Base-by-base conservation (phyloP, 495 filamentous ascomycete genomes). In the Penicillium soppii region DNA sequence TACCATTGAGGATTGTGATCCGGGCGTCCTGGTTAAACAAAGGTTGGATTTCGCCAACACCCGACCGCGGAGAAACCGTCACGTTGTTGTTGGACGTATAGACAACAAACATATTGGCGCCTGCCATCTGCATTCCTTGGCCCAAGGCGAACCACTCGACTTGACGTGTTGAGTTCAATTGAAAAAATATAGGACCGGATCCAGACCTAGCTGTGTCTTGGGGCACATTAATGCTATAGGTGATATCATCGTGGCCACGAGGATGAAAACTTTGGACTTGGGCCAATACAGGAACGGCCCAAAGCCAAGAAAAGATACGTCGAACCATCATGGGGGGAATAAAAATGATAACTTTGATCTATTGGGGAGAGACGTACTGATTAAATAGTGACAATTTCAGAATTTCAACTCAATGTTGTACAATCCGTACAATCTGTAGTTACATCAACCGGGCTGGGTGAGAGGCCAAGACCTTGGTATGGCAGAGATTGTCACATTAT, bases 41-140 rank as follows among this genome's bases (percentile, higher is more conserved):
- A 1, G 88, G 88, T 61, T 77, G 59, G 15, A 68, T 47, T 53
- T 88, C 72, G 4, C 77, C 78, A 12, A 59, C 65, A 15, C 80
- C 81, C 19, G 65, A 62, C n/a, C 87, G 78, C 2, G 84, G 77
- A 16, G 86, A 89, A 39, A 88, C 50, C 0, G 87, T 91, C 57
- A 89, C 73, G n/a, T 64, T 67, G 54, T 87, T 82, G 10, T 56
- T 57, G 4, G 82, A 80, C 15, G 80, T 65, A 63, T 89, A 90
- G 53, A 88, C 77, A 25, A 90, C 62, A 54, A 89, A 89, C 26
- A 91, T 87, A 54, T 82, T 83, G 13, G 87, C 69, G 13, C 77
- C 82, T 1, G 63, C 57, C 87, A 91, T 91, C 23, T 56, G 54
- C 0, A 47, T 54, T 12, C 87, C 87, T 35, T 85, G 83, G 7